A percentile compares a stretch with the other conserved stretches of the same genome.
phyloP scores from a whole-genome alignment of 2,329 filamentous ascomycete genomes.

The Plenodomus biglobosus region DNA sequence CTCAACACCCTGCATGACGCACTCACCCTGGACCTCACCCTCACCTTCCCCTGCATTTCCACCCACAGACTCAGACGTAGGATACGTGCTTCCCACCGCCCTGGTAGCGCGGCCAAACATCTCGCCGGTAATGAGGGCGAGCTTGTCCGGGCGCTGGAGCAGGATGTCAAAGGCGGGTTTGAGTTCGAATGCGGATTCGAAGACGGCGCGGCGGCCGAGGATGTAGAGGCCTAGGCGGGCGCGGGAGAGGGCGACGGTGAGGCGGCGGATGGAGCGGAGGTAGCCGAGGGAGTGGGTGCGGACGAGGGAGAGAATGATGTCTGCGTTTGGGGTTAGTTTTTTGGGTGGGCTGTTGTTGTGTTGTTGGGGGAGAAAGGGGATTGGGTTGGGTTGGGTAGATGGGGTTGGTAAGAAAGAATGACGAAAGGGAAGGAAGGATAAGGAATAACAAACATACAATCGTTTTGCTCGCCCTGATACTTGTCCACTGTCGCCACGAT shows the following conservation, averaged over 20 bases:
- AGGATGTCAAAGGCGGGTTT: conserved; percentile 81
- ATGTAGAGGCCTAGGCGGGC: conserved; percentile 91
- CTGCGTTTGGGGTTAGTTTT: conserved; percentile 47
- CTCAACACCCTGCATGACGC: conserved; percentile 85
- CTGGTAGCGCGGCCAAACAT: conserved; percentile 71
- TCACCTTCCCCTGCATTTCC: conserved; percentile 41
- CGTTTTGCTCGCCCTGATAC: conserved; percentile 98
- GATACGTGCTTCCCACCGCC: conserved; percentile 11
- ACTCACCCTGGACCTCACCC: conserved; percentile 52
- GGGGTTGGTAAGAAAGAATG: too few relatives aligned
- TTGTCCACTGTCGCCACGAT: conserved; percentile 95
- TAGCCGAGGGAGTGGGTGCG: conserved; percentile 89
- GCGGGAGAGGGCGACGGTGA: conserved; percentile 92
- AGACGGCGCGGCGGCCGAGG: conserved; percentile 82
- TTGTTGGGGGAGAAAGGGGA: neutral
- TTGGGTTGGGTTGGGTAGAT: too few relatives aligned
- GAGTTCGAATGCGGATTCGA: conserved; percentile 85
- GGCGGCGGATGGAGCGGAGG: conserved; percentile 84
- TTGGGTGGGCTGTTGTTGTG: conserved; percentile 6
- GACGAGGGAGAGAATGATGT: conserved; percentile 90
- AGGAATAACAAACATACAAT: conserved; percentile 88
- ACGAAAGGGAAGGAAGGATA: too few relatives aligned
- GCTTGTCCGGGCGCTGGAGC: conserved; percentile 74
- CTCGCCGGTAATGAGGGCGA: conserved; percentile 81
- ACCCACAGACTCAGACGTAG: neutral